Base-by-base conservation (phyloP, 352 stramenopile species). In the Phytophthora multivora region DNA sequence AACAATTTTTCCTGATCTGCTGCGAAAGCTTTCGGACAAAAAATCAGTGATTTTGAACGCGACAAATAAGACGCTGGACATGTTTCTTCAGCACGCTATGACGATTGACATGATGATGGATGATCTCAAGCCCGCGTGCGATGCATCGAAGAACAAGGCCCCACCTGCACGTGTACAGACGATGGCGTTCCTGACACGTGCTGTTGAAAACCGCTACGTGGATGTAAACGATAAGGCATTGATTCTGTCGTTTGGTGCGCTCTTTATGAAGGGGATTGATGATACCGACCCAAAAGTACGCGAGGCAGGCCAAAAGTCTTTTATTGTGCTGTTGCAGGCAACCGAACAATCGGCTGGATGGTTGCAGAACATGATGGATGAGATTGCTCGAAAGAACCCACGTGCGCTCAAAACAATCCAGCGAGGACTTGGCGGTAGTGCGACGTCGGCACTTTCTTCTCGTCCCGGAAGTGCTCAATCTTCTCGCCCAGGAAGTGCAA, bases 51-150 rank as follows among this genome's bases (percentile, higher is more conserved):
- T 96, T 38, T 64, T 96, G 16, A 90, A 78, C 19, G 83, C 83
- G 19, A 88, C 88, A n/a, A 93, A 96, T 71, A 91, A 87, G 42
- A 77, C 86, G 4, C 51, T 96, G 7, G 88, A 96, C 48, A 33
- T 88, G 49, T 94, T 96, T 50, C 59, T 93, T 12, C 73, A 91
- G 63, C 80, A 95, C 52, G 77, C 80, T 1, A 79, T 96, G 84
- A 73, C 71, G n/a, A 87, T 96, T 56, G 88, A 96, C 30, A 80
- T 89, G 73, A 91, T 95, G 83, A 89, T 95, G 68, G 88, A 96
- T 16, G 88, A 96, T 30, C 68, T 96, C 19, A 90, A 89, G 48
- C 40, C 85, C 4, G 73, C 72, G 1, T 71, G 91, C 7, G 85
- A 95, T 60, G 54, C 79, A 4, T 73, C 72, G 0, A 95, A 94